Evolutionary conservation across 2,329 filamentous ascomycete species (phyloP), one percentile per base, ranked within the genome.

Genomic region (Aspergillus phoenicis): DNA sequence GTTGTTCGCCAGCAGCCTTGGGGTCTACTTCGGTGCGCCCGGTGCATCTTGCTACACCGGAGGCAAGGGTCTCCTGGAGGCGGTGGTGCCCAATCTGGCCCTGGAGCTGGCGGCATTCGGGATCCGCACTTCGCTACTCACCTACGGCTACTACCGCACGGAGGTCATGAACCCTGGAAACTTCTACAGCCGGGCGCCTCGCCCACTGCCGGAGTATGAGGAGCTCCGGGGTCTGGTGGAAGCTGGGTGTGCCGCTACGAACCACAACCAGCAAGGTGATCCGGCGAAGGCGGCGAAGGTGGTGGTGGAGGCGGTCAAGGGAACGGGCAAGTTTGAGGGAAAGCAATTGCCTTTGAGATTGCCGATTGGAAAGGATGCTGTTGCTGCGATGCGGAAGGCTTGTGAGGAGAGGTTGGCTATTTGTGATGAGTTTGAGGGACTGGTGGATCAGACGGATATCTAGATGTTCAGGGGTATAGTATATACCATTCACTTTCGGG

Each of bases 131-230:
- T 81, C 52, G 74, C 68, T 77, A 1, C 71, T 85, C 3, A 83
- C 84, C 62, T 83, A 83, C 0, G 84, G 84, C 0, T 82, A 82
- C 60, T 85, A 86, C 68, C 79, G 83, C 2, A 86, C 83, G 0
- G 72, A 68, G 0, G 81, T 86, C 52, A 75, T 85, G 7, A 77
- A 79, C 5, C 36, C 58, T 8, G 52, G 49, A 3, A 58, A 62
- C 22, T 36, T 55, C 8, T 33, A 55, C 22, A 24, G 56, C 43
- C 22, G 55, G 1, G 49, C 60, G 11, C 26, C 59, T 5, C 36
- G 61, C 24, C 51, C 7, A 1, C 5, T 49, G 45, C 45, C 45
- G 22, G 66, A 63, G 20, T 67, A 67, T 49, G 56, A 36, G 3
- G 62, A 61, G 41, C 30, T 60, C 4, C 61, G 61, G 13, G 28